Evolutionary conservation across 106 monocot genomes (phyloP), one percentile per base, ranked within the genome.

Genomic region (Acanthochlamys bracteata): DNA sequence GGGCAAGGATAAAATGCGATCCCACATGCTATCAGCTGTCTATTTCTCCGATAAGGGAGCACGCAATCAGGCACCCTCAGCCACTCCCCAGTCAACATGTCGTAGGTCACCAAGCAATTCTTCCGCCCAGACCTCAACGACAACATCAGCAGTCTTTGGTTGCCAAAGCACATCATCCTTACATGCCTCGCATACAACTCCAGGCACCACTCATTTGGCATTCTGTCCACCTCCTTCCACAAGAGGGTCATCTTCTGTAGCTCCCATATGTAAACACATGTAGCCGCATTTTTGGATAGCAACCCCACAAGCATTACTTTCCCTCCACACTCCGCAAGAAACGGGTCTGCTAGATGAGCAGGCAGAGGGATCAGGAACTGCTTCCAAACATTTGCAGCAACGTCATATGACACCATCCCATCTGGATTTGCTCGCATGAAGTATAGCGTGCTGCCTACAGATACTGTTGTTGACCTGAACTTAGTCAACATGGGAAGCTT

Each of bases 151-250:
- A 93, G 60, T 19, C 85, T 85, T 63, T 66, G 74, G 67, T 86
- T 89, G 24, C 93, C 89, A 64, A 89, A 39, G 74, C 93, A 89
- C 33, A 73, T 81, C 93, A 93, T 93, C 62, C 69, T 73, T 20
- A 93, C 74, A 75, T 71, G 75, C 80, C 75, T 89, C 57, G 89
- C 93, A 20, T 86, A 93, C 43, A 85, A 86, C 51, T 93, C 89
- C 55, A 93, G 81, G 89, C 93, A 93, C 83, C 78, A 83, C 51
- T 85, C 66, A 59, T 86, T 93, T 93, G 93, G 93, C 93, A 93
- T 93, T 89, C 93, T 93, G 93, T 93, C 93, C 65, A 93, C 93
- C 93, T 93, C 93, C 83, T 93, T 93, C 93, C 93, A 93, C 74
- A 93, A 71, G 69, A 93, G 85, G 53, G 89, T 93, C 93, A 93